Evolutionary conservation across 495 filamentous ascomycete species (phyloP), one percentile per base, ranked within the genome.

Genomic region (Daldinia decipiens): DNA sequence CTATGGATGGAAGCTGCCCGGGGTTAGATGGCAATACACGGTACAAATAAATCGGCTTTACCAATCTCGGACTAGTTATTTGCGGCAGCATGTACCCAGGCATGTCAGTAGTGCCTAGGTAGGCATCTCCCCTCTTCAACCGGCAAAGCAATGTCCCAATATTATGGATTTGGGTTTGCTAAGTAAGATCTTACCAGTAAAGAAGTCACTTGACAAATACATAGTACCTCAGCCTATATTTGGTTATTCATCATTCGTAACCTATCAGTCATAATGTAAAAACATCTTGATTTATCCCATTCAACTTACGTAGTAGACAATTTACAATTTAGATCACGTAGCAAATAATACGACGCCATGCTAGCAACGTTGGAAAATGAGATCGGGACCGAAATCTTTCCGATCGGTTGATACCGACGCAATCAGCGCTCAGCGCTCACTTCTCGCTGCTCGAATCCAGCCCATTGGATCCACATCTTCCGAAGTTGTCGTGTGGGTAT

Each of bases 361-460:
- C 12, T 36, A 11, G 34, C 12, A 36, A 36, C 34, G 12, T 36
- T 36, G 7, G 8, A 43, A 54, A 34, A 45, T 17, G 17, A 65
- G 58, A 69, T 65, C 65, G 65, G 70, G 62, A 45, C 70, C 61
- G 60, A 59, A 64, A 69, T 65, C 65, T 65, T 34, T 57, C 40
- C 61, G 52, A 51, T 69, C 70, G 70, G 70, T 62, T 69, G 50
- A 32, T 62, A 21, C 70, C 70, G 70, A 69, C 65, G 39, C 70
- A 73, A 73, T 68, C 70, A 72, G 55, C 58, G 51, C 60, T 68
- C 70, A 72, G 55, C 58, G 51, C 60, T 57, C 65, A 51, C 31
- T 21, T 12, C 29, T 54, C 36, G 32, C 38, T 58, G 9, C 11
- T 29, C 13, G 26, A 61, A 62, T 68, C 70, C 70, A 72, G 70